phyloP scores from a whole-genome alignment of 2,329 filamentous ascomycete genomes.

The Diaporthe vexans region DNA sequence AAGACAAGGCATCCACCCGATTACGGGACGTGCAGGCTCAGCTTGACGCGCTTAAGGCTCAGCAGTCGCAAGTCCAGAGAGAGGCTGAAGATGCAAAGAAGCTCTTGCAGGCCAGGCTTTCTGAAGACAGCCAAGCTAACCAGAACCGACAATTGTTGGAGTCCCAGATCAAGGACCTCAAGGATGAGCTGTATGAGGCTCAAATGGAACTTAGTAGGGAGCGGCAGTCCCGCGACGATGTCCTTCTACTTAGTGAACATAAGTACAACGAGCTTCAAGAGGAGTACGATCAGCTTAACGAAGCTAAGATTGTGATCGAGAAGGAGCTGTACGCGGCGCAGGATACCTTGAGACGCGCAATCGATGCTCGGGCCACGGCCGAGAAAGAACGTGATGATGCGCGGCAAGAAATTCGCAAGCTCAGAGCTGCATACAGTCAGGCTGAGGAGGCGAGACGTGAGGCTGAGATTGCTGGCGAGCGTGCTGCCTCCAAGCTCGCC shows the following conservation, averaged over 20 bases:
- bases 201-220: conserved; percentile 93
- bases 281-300: conserved; percentile 88
- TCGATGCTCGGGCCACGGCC: conserved; percentile 82
- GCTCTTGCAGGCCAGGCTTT: conserved; percentile 88
- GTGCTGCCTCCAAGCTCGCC: conserved; percentile 81
- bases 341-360: conserved; percentile 87
- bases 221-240: conserved; percentile 93
- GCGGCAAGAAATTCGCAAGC: conserved; percentile 84
- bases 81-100: conserved; percentile 91
- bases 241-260: conserved; percentile 90
- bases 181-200: conserved; percentile 84
- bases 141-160: conserved; percentile 88
- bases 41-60: conserved; percentile 86
- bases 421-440: conserved; percentile 86
- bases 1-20: conserved; percentile 81
- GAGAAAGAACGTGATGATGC: conserved; percentile 93
- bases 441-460: conserved; percentile 88
- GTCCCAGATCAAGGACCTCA: conserved; percentile 88
- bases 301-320: conserved; percentile 96
- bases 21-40: conserved; percentile 91
- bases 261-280: conserved; percentile 86
- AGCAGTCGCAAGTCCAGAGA: conserved; percentile 86
- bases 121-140: conserved; percentile 87
- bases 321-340: conserved; percentile 98
- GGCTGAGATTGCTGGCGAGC: conserved; percentile 85